Evolutionary conservation across 495 filamentous ascomycete genomes (phyloP).

Genomic region (Xylaria venustula): DNA sequence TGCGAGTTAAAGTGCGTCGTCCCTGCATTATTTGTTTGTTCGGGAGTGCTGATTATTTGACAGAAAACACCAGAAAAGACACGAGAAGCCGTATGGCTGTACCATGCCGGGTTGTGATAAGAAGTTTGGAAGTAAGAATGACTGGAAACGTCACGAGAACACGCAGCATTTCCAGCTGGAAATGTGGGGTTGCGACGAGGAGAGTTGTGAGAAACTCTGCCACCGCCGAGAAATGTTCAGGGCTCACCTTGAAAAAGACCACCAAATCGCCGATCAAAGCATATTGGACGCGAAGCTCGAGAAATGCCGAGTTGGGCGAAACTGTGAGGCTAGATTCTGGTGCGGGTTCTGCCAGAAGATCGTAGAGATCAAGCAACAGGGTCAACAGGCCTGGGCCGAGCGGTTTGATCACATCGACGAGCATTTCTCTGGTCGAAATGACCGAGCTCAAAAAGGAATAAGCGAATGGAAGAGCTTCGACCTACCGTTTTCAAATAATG

Average conservation of each 20-base stretch:
- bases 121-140: conserved; percentile 86
- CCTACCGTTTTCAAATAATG: neutral
- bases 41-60: neutral
- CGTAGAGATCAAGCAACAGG: conserved; percentile 54
- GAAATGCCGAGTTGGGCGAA: conserved; percentile 63
- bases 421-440: conserved; percentile 59
- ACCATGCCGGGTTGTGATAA: conserved; percentile 74
- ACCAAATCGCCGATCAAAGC: conserved; percentile 43
- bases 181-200: conserved; percentile 70
- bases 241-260: conserved; percentile 56
- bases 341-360: conserved; percentile 78
- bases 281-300: conserved; percentile 48
- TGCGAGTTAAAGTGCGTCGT: conserved; percentile 70
- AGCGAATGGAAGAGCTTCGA: conserved; percentile 38
- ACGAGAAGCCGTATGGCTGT: conserved; percentile 84
- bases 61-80: conserved; percentile 88
- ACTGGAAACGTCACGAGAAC: conserved; percentile 96
- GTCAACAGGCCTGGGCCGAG: conserved; percentile 65
- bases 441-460: conserved; percentile 27
- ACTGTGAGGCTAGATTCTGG: conserved; percentile 74
- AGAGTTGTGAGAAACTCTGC: conserved; percentile 57
- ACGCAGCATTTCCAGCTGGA: conserved; percentile 77
- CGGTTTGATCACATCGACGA: conserved; percentile 86
- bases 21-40: neutral
- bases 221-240: conserved; percentile 61